Percentiles rank a stretch among this genome's conserved stretches.
Conservation (phyloP, 345 rosid species). For the Sapria himalayana region DNA sequence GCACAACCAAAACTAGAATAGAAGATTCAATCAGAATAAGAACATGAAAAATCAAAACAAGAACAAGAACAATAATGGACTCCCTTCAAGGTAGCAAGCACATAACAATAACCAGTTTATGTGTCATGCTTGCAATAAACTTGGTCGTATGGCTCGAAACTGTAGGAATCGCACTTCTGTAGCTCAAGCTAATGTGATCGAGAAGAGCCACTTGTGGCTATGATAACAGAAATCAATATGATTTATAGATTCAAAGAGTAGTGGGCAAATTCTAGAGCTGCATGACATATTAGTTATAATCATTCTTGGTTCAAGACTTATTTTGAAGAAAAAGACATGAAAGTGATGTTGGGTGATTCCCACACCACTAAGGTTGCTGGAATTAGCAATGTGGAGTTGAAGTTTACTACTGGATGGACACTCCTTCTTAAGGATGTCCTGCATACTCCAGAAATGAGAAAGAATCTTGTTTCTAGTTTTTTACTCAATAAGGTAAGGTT, state of each 20-base stretch:
- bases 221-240: neutral
- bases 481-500: neutral
- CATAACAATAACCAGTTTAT: neutral
- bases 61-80: neutral
- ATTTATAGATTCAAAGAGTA: neutral
- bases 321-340: neutral
- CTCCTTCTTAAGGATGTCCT: neutral
- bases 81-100: neutral
- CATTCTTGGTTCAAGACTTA: neutral
- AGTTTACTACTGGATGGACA: neutral
- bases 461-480: neutral
- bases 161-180: neutral
- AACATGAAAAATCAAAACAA: neutral
- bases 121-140: neutral
- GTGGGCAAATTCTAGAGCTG: neutral
- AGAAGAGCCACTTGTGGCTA: neutral
- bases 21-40: neutral
- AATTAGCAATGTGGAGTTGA: neutral
- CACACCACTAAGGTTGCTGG: neutral
- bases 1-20: neutral
- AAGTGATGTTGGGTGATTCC: neutral
- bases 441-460: neutral
- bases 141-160: neutral
- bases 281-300: neutral
- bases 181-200: neutral